Evolutionary conservation across 2,329 filamentous ascomycete species (phyloP), one percentile per base, ranked within the genome.

Genomic region (Parascedosporium putredinis): DNA sequence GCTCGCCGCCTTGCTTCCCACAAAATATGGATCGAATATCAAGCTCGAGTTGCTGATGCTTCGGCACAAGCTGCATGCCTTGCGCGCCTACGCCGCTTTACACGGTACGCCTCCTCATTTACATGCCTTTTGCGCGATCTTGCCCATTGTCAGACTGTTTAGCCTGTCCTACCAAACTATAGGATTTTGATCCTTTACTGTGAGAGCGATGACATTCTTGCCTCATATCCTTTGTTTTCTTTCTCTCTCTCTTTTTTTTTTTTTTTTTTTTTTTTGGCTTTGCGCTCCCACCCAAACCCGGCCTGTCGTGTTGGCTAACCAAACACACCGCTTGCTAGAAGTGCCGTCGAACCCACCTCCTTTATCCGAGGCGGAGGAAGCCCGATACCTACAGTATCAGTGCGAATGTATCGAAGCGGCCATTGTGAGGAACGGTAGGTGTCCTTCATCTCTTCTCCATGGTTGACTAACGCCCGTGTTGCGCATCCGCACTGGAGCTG

Each of bases 371-470:
- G 67, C 71, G 22, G 76, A 80, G 60, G 77, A 80, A 60, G 76
- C 76, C 23, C 69, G 76, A 50, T 67, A 69, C 33, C 62, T 79
- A 49, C 76, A 80, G 59, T 76, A 79, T 57, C 72, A 72, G 55
- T 79, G 76, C 62, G 76, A 80, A 62, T 77, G 74, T 59, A 71
- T 80, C 50, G 75, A 79, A 57, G 67, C 66, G 47, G 70, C 69
- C 50, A 74, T 75, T 56, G 59, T 75, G 53, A 69, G 73, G 16
- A 63, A 70, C 62, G 71, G 71, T 74, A 66, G 44, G 67, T 57
- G 46, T 34, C 36, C 23, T 42, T 22, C 27, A 22, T 36, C 47
- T 33, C 18, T 22, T 9, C 10, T 10, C 10, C 20, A 23, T 20
- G 10, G 4, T 36, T 36, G n/a, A 36, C 20, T 36, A 16, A 5